A percentile compares a stretch with the other conserved stretches of the same genome.
Evolutionary conservation across 345 rosid species (phyloP).

Genomic region (Anastatica hierochuntica): DNA sequence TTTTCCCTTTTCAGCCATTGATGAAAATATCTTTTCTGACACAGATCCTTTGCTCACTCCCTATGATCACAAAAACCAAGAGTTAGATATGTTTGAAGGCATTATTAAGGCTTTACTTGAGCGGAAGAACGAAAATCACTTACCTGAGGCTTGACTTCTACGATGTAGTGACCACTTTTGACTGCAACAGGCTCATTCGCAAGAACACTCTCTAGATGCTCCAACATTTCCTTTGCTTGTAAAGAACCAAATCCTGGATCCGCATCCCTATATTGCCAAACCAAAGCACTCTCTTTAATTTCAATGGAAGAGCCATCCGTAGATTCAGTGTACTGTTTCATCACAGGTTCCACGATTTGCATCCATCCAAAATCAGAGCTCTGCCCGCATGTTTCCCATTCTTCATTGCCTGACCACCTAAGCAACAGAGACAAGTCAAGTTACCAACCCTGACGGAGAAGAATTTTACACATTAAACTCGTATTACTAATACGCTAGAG

Average conservation of each 20-base stretch:
- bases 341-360: constrained; percentile 33
- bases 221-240: constrained; percentile 35
- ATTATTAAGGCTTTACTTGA: neutral
- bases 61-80: constrained; percentile 2
- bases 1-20: constrained; percentile 25
- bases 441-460: neutral
- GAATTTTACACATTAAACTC: neutral
- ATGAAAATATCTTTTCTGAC: constrained; percentile 27
- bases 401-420: constrained; percentile 31
- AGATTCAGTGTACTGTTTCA: constrained; percentile 32
- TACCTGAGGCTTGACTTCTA: constrained; percentile 35
- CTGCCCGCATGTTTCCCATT: constrained; percentile 36
- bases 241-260: constrained; percentile 33
- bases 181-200: constrained; percentile 36
- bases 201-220: constrained; percentile 30
- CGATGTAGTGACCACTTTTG: constrained; percentile 32
- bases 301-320: constrained; percentile 32
- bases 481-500: neutral
- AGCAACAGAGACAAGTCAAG: neutral
- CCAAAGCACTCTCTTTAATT: constrained; percentile 33
- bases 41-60: constrained; percentile 36
- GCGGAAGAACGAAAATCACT: neutral
- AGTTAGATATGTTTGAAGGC: neutral
- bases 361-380: constrained; percentile 33
- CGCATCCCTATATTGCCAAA: constrained; percentile 34